A percentile compares a stretch with the other conserved stretches of the same genome.
Conservation (phyloP, 2,329 filamentous ascomycete genomes). For the Penicillium verrucosum region DNA sequence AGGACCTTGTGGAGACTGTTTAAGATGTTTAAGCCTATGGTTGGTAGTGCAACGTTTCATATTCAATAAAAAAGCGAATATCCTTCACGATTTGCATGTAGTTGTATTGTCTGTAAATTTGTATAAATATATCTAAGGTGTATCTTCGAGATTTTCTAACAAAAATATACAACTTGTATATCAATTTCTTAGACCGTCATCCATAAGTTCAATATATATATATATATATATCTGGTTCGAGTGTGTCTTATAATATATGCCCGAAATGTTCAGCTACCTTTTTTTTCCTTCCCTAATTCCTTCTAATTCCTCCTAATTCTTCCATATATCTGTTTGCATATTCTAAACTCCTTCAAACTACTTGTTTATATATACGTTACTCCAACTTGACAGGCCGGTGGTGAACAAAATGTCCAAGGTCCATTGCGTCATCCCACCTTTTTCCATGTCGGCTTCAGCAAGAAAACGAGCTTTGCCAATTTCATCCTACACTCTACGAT, state of each 20-base stretch:
- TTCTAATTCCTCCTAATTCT: background rate
- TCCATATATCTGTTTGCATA: background rate
- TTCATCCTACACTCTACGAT: conserved; percentile 11
- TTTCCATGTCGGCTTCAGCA: conserved; percentile 11
- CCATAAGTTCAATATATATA: background rate
- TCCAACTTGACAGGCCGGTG: background rate
- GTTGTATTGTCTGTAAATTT: background rate
- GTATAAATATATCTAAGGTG: background rate
- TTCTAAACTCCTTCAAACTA: no score
- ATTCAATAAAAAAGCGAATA: conserved; percentile 44
- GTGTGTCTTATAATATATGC: no score
- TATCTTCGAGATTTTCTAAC: background rate
- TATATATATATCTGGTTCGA: background rate
- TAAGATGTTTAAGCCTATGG: conserved; percentile 46
- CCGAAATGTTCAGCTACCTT: background rate
- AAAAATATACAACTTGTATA: background rate
- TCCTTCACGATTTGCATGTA: conserved; percentile 26
- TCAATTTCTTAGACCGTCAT: background rate
- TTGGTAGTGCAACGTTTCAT: conserved; percentile 38
- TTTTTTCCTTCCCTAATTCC: background rate
- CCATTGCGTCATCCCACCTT: conserved; percentile 27
- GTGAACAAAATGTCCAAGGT: conserved; percentile 15
- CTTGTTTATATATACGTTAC: background rate
- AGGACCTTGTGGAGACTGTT: conserved; percentile 68
- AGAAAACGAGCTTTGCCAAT: conserved; percentile 5